Conservation (phyloP, 2,329 filamentous ascomycete species). For the Cadophora malorum region DNA sequence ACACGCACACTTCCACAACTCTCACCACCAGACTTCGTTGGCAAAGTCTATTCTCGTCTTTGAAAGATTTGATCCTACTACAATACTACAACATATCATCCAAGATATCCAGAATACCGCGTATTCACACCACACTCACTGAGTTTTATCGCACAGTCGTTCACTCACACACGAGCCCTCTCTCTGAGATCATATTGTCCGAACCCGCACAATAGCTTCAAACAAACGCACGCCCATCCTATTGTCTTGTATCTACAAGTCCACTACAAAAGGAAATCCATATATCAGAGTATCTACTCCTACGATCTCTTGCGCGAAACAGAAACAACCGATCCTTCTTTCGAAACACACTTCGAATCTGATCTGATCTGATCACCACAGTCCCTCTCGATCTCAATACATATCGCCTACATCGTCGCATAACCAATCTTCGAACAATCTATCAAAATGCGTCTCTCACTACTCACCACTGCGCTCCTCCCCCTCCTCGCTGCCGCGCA, state of each 20-base stretch:
- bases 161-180: conserved; percentile 15
- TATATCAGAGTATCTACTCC: background rate
- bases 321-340: conserved; percentile 14
- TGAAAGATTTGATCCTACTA: conserved; percentile 36
- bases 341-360: conserved; percentile 3
- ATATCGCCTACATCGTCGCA: background rate
- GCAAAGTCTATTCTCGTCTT: conserved; percentile 56
- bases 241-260: background rate
- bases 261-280: conserved; percentile 2
- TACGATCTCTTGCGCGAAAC: background rate
- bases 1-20: conserved; percentile 12
- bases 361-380: conserved; percentile 17
- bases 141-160: conserved; percentile 17
- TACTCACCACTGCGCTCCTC: conserved; percentile 57
- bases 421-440: conserved; percentile 14
- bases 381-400: conserved; percentile 14
- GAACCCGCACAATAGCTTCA: conserved; percentile 9
- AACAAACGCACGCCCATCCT: conserved; percentile 4
- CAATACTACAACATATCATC: conserved; percentile 34
- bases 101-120: conserved; percentile 27
- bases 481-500: conserved; percentile 59
- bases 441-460: conserved; percentile 51
- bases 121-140: conserved; percentile 21
- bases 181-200: conserved; percentile 9
- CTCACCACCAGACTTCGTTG: conserved; percentile 57